Evolutionary conservation across 257 asterid species (phyloP), one percentile per base, ranked within the genome.

Genomic region (Solanum clarkiae): DNA sequence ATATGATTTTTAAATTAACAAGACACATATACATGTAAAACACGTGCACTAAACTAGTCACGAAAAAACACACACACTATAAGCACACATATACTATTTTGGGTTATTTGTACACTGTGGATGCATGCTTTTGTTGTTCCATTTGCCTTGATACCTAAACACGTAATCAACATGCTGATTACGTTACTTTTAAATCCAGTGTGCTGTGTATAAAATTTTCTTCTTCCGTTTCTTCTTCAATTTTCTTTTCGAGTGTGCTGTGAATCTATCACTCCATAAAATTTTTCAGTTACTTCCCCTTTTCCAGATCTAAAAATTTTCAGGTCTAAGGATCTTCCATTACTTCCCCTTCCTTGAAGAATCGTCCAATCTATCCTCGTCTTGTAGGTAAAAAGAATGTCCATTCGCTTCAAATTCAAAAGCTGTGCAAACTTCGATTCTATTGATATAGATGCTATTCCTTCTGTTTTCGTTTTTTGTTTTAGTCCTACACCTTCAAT

Each of bases 401-500:
- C 99, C 69, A 92, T 95, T 85, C 92, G 91, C 88, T 95, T 90
- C 91, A 93, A 91, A 89, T 95, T 95, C 86, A 89, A 95, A 90
- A 95, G 98, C 85, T 90, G 96, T 59, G 87, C 88, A 40, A 89
- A 80, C 89, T 93, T 87, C 83, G 97, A 93, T 47, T 62, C 93
- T 86, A 87, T 92, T 57, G 93, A 91, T 63, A 90, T 90, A 80
- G 94, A 87, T 16, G 90, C 65, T 47, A 11, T 80, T 45, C 47
- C 42, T 24, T 36, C 6, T 60, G n/a, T 47, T 44, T 65, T 53
- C 8, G 6, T 42, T 42, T 42, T 1, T 7, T 16, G 32, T 65
- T 53, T 66, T 56, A 54, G 32, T n/a, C 86, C 44, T 32, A 71
- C 32, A 6, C 6, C 42, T 36, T 36, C 6, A 3, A 36, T 36